phyloP scores from a whole-genome alignment of 768 basidiomycete species.

The Lepiota venenata region DNA sequence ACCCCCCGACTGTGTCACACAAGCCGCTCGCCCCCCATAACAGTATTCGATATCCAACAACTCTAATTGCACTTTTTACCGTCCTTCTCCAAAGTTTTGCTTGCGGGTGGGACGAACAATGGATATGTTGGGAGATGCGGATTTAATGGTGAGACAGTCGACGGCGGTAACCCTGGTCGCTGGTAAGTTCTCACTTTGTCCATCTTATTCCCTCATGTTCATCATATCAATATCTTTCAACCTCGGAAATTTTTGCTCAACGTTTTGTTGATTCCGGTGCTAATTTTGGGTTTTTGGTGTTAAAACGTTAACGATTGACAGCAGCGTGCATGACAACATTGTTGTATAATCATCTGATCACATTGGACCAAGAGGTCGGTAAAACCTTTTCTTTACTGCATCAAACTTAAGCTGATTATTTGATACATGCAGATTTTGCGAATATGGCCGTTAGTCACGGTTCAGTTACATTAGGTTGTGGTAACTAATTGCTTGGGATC shows the following conservation, averaged over 20 bases:
- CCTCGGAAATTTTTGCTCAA: background rate
- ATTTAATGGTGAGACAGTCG: conserved; percentile 16
- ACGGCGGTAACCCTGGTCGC: conserved; percentile 24
- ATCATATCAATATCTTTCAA: background rate
- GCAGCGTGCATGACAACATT: conserved; percentile 24
- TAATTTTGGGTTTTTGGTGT: background rate
- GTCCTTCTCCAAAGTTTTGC: background rate
- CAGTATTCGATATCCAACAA: too few relatives aligned
- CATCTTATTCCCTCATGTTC: background rate
- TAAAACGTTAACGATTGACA: background rate
- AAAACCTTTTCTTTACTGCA: background rate
- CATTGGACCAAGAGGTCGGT: conserved; percentile 22
- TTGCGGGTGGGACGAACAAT: background rate
- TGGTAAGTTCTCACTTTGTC: conserved; percentile 14
- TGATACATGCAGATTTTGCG: conserved; percentile 13
- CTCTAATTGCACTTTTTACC: too few relatives aligned
- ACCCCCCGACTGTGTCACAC: too few relatives aligned
- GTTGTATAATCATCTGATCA: conserved; percentile 23
- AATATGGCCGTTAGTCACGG: conserved; percentile 21
- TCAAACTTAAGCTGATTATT: background rate
- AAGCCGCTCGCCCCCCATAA: too few relatives aligned
- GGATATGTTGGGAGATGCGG: background rate
- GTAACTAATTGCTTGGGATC: background rate
- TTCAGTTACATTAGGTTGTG: background rate
- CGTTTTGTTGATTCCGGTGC: background rate